These are phyloP conservation scores for Sugiyamaella chiloensis DNA, from an alignment of 805 yeast genomes.

Conservation along the genomic window DNA sequence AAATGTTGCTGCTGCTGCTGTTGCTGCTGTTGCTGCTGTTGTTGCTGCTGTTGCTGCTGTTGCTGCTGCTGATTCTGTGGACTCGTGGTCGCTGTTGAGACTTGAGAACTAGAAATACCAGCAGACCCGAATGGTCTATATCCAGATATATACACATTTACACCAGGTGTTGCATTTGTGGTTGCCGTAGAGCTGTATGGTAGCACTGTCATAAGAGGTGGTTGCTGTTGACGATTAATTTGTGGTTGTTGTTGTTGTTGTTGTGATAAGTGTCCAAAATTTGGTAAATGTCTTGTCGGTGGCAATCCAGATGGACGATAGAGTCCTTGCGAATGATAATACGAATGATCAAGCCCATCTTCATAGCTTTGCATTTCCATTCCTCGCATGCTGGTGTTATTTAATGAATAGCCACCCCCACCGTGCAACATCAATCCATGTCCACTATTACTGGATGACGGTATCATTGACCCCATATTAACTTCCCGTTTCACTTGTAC, in stretches of 20 bases:
- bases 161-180: neutral
- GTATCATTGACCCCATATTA: neutral
- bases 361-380: neutral
- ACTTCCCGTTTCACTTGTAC: neutral
- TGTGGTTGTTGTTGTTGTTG: no score
- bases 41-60: neutral
- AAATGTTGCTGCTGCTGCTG: neutral
- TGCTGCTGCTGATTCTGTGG: slow-evolving; percentile 5
- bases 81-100: slow-evolving; percentile 2
- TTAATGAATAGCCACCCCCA: no score
- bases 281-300: no score
- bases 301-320: neutral
- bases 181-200: neutral
- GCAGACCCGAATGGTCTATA: slow-evolving; percentile 21
- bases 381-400: neutral
- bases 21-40: neutral
- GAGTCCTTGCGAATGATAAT: neutral
- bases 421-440: no score
- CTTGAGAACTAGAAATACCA: slow-evolving; percentile 13
- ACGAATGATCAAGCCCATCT: neutral
- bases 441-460: neutral
- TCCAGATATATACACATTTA: slow-evolving; percentile 14
- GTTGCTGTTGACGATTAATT: no score
- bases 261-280: no score
- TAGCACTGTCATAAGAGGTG: neutral